Base-by-base conservation (phyloP, 305 asterid genomes). In the Plantago coronopus region DNA sequence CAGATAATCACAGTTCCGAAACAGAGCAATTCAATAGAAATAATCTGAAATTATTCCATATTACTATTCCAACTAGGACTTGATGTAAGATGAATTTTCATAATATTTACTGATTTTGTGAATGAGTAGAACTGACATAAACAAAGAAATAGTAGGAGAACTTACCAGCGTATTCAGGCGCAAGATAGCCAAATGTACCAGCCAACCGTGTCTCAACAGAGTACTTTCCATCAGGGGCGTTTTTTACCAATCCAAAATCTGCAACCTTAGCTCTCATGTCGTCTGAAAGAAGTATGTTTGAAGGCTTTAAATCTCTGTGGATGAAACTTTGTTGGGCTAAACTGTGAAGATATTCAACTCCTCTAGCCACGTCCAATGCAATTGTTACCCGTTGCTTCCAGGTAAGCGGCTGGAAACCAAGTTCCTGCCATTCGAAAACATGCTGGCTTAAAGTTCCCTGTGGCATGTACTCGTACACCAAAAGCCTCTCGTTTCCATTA, bases 261-360 rank as follows among this genome's bases (percentile, higher is more conserved):
- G 98, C 98, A 70, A 91, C 96, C 81, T 91, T 88, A 12, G 98
- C 98, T 72, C 98, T 86, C 94, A 88, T 84, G 57, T 84, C 98
- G 21, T 88, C 95, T 3, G 95, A 84, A n/a, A 91, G 93, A 69
- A 91, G 95, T 65, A 91, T 91, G 70, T 91, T 91, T 0, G 85
- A 81, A 1, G 98, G 96, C 73, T 91, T 91, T 71, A 91, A 72
- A 76, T 91, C 96, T 71, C 96, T 67, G 64, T 91, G 98, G 59
- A 91, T 91, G 77, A 90, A 91, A 70, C 96, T 88, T 65, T 78
- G 88, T 61, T 91, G 98, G 18, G 98, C 96, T 76, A 91, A 74
- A 78, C 95, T 88, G 64, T 91, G 98, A 25, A 91, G 89, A 76
- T 91, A 91, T 73, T 91, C 98, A 0, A 91, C 90, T 44, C 98